These are phyloP conservation scores for Durotheca rogersii DNA, from an alignment of 495 filamentous ascomycete species.

Conservation along the genomic window DNA sequence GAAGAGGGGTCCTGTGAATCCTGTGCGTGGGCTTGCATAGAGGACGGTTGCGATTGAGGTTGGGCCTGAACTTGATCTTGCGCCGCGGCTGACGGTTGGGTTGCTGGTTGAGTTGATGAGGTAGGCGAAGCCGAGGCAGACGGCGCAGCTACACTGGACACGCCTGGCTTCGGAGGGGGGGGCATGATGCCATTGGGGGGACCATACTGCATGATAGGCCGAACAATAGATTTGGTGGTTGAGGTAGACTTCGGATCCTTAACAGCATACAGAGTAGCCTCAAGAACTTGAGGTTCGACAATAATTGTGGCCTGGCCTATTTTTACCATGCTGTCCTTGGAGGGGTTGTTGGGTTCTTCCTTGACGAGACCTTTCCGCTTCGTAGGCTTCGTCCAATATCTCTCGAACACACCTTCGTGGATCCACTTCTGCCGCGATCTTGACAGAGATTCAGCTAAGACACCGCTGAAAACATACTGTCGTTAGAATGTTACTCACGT, in stretches of 20 bases:
- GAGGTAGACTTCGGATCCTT: conserved; percentile 63
- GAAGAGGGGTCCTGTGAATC: conserved; percentile 21
- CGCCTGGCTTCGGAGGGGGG: conserved; percentile 51
- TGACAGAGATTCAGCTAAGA: conserved; percentile 77
- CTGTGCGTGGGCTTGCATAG: conserved; percentile 6
- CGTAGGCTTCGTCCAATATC: conserved; percentile 88
- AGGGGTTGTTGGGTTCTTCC: conserved; percentile 71
- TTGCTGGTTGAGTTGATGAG: conserved; percentile 15
- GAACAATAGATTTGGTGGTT: conserved; percentile 40
- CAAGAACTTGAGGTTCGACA: conserved; percentile 88
- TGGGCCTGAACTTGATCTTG: conserved; percentile 22
- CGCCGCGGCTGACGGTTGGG: conserved; percentile 12
- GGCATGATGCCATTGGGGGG: conserved; percentile 60
- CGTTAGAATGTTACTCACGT: not conserved
- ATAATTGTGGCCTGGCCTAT: conserved; percentile 78
- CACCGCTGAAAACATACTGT: conserved; percentile 58
- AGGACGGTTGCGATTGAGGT: conserved; percentile 19
- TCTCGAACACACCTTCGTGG: conserved; percentile 82
- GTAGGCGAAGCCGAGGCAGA: conserved; percentile 11
- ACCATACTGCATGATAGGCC: conserved; percentile 71
- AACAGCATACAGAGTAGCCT: conserved; percentile 80
- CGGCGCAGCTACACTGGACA: conserved; percentile 30
- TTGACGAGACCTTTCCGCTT: conserved; percentile 74
- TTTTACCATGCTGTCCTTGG: conserved; percentile 83
- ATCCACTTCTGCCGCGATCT: conserved; percentile 89